A percentile compares a stretch with the other conserved stretches of the same genome.
Evolutionary conservation across 1,139 yeast genomes (phyloP).

Genomic region (Lodderomyces theae): DNA sequence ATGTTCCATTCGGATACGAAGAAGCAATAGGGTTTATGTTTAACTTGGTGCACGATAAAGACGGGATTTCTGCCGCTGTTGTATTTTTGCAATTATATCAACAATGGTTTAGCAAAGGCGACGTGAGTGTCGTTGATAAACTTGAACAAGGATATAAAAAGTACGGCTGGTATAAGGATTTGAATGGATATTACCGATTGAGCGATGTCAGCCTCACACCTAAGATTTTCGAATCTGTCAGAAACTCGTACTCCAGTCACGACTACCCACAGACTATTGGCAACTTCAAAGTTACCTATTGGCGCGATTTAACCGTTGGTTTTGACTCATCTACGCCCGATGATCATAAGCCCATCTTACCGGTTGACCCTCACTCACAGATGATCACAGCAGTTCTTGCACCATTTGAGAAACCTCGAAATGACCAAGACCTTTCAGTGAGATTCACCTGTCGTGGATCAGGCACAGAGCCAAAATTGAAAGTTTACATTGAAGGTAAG

Average conservation of each 20-base stretch:
- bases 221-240: constrained; percentile 49
- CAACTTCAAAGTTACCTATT: constrained; percentile 50
- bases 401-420: constrained; percentile 15
- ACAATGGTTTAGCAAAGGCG: constrained; percentile 40
- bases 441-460: constrained; percentile 90
- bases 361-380: constrained; percentile 69
- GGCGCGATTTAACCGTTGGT: constrained; percentile 86
- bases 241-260: constrained; percentile 38
- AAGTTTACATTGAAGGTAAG: constrained; percentile 83
- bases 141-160: constrained; percentile 57
- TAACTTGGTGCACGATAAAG: constrained; percentile 83
- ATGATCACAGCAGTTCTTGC: constrained; percentile 71
- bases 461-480: constrained; percentile 94
- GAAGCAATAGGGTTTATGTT: constrained; percentile 98
- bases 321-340: constrained; percentile 67
- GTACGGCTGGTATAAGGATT: constrained; percentile 80
- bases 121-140: constrained; percentile 40
- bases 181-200: constrained; percentile 81
- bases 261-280: constrained; percentile 49
- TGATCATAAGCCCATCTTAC: constrained; percentile 60
- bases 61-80: constrained; percentile 80
- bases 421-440: constrained; percentile 35
- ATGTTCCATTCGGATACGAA: constrained; percentile 87
- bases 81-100: constrained; percentile 75
- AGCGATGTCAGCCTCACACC: constrained; percentile 50